Evolutionary conservation across 176 grass and related monocot genomes (phyloP), one percentile per base, ranked within the genome.

Genomic region (Alopecurus myosuroides): DNA sequence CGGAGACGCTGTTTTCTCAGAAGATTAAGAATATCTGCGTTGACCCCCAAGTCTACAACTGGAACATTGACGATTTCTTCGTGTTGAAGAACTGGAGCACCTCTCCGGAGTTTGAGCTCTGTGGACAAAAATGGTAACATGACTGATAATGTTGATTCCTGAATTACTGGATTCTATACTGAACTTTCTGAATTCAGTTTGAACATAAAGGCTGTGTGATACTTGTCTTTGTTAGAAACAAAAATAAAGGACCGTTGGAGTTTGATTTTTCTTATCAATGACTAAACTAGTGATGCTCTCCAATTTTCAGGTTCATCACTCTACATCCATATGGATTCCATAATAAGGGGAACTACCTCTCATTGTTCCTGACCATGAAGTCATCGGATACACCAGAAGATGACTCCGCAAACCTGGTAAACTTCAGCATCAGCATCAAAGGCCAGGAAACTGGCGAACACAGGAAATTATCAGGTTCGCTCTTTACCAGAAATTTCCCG

Each of bases 61-160:
- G 87, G 87, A 22, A 74, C 20, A 84, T 88, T 2, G 56, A 80
- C 1, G 76, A 84, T 28, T 88, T 84, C 53, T 84, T 64, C 25
- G 51, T 33, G 11, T 57, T 88, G 14, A 74, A 79, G 28, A 88
- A 36, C 42, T 2, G 15, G 3, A 23, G 45, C 81, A 7, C 75
- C 34, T 85, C 68, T 44, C 56, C 76, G 6, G 57, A 66, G 68
- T 89, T 89, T 19, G 57, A 84, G 42, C 4, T 64, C 11, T 28
- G 42, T 7, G 82, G 87, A 74, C 69, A 65, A 66, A 80, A 80
- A 80, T 88, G 87, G 87, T 77, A 15, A 29, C 17, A 71, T 86
- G 66, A 25, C 33, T 67, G 9, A 23, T 25, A n/a, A n/a, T 23
- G 20, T 70, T 23, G 41, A n/a, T 10, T 13, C 10, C 41, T 7